Conservation (phyloP, 2,329 filamentous ascomycete species). For the Aspergillus bombycis region DNA sequence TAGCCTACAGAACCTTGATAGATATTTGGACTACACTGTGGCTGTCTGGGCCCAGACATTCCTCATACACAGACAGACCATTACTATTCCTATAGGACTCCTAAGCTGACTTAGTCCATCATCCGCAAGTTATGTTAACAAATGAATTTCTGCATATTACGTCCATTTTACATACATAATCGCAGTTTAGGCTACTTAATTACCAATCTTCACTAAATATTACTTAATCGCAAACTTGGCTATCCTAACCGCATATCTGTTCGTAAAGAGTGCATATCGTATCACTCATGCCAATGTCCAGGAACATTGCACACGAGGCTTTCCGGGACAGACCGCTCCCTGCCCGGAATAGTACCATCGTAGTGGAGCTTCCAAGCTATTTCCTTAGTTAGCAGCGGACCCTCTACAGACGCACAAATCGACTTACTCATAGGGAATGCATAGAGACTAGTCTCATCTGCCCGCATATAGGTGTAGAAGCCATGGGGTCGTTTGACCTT, state of each 20-base stretch:
- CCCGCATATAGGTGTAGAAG: constrained; percentile 64
- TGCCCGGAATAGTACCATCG: not conserved
- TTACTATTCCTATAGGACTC: not conserved
- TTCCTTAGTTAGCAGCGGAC: not conserved
- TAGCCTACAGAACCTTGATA: not conserved
- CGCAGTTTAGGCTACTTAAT: not conserved
- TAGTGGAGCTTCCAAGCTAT: constrained; percentile 1
- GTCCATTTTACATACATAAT: not conserved
- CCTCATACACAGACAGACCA: not conserved
- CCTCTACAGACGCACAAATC: too few relatives aligned
- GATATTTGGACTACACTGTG: too few relatives aligned
- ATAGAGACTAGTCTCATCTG: constrained; percentile 63
- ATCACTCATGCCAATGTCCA: not conserved
- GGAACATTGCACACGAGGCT: not conserved
- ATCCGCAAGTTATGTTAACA: not conserved
- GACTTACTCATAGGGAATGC: constrained; percentile 51
- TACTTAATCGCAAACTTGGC: not conserved
- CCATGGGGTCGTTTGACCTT: constrained; percentile 60
- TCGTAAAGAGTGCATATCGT: not conserved
- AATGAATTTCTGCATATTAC: not conserved
- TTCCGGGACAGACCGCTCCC: not conserved
- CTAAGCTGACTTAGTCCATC: not conserved
- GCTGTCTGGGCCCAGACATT: not conserved
- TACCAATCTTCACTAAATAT: too few relatives aligned
- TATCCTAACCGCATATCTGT: not conserved